Evolutionary conservation across 2,329 filamentous ascomycete species (phyloP).

Genomic region (Metarhizium sp.): DNA sequence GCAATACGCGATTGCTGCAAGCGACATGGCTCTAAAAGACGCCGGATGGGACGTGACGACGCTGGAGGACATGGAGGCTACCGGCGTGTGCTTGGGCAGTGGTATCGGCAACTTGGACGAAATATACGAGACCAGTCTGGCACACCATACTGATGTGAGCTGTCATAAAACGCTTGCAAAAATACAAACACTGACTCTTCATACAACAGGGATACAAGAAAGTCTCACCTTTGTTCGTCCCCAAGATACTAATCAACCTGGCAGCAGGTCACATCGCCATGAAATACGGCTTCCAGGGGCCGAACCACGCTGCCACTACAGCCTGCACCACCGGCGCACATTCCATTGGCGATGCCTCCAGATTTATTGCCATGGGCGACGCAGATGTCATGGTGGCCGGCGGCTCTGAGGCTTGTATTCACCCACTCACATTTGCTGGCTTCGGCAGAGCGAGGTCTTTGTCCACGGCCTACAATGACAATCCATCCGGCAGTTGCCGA

Average conservation of each 20-base stretch:
- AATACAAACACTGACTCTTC: not conserved
- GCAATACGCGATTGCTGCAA: conserved; percentile 82
- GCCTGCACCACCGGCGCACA: conserved; percentile 96
- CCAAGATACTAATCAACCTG: conserved; percentile 86
- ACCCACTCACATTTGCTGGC: conserved; percentile 84
- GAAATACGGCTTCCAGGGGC: conserved; percentile 79
- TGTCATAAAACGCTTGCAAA: not conserved
- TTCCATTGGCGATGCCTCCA: conserved; percentile 86
- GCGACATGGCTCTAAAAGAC: conserved; percentile 77
- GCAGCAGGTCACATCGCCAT: conserved; percentile 93
- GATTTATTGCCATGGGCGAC: conserved; percentile 84
- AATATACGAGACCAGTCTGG: conserved; percentile 73
- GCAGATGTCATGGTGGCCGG: conserved; percentile 96
- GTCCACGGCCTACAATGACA: conserved; percentile 69
- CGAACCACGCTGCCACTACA: conserved; percentile 87
- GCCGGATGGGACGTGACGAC: conserved; percentile 61
- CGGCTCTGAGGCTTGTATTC: conserved; percentile 89
- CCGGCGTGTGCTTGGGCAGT: conserved; percentile 87
- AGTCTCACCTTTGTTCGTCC: conserved; percentile 88
- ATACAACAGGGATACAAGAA: conserved; percentile 70
- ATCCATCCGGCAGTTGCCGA: conserved; percentile 62
- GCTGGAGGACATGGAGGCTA: conserved; percentile 59
- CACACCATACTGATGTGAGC: conserved; percentile 62
- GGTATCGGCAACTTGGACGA: conserved; percentile 93
- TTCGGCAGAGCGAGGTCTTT: conserved; percentile 84